Conservation (phyloP, 495 filamentous ascomycete genomes). For the Aspergillus sclerotiicarbonarius region DNA sequence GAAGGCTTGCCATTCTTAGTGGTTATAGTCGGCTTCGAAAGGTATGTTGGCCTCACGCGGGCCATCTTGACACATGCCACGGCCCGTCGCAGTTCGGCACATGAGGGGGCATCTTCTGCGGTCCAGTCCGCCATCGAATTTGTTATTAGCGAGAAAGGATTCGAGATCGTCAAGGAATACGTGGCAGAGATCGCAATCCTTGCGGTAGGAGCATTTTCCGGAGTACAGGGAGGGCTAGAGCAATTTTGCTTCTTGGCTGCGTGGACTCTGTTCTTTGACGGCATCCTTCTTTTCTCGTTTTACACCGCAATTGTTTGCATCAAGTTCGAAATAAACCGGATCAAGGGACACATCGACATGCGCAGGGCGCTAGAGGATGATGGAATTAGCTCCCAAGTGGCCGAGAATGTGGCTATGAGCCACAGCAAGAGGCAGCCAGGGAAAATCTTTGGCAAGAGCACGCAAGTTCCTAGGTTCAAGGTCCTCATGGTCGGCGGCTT, state of each 20-base stretch:
- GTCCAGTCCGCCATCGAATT: slow-evolving; percentile 12
- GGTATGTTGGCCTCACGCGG: slow-evolving; percentile 5
- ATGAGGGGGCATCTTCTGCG: not conserved
- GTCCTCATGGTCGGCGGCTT: slow-evolving; percentile 19
- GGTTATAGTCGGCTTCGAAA: slow-evolving; percentile 12
- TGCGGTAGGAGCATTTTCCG: slow-evolving; percentile 9
- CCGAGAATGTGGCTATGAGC: not conserved
- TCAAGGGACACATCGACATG: slow-evolving; percentile 7
- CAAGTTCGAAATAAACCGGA: slow-evolving; percentile 15
- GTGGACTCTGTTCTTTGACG: slow-evolving; percentile 20
- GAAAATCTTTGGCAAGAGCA: slow-evolving; percentile 13
- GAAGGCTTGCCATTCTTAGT: slow-evolving; percentile 12
- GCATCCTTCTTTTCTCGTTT: slow-evolving; percentile 15
- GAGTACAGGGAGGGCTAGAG: slow-evolving; percentile 16
- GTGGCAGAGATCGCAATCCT: slow-evolving; percentile 15
- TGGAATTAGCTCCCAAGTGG: slow-evolving; percentile 10
- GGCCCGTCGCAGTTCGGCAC: not conserved
- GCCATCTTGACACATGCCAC: slow-evolving; percentile 3
- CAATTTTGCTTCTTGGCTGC: slow-evolving; percentile 20
- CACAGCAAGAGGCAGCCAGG: not conserved
- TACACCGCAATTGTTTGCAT: slow-evolving; percentile 18
- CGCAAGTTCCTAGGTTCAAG: slow-evolving; percentile 15
- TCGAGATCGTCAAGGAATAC: slow-evolving; percentile 13
- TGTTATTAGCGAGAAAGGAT: slow-evolving; percentile 12
- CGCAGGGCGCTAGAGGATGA: slow-evolving; percentile 17